Evolutionary conservation across 2,329 filamentous ascomycete species (phyloP), one percentile per base, ranked within the genome.

Genomic region (Escovopsis sp.): DNA sequence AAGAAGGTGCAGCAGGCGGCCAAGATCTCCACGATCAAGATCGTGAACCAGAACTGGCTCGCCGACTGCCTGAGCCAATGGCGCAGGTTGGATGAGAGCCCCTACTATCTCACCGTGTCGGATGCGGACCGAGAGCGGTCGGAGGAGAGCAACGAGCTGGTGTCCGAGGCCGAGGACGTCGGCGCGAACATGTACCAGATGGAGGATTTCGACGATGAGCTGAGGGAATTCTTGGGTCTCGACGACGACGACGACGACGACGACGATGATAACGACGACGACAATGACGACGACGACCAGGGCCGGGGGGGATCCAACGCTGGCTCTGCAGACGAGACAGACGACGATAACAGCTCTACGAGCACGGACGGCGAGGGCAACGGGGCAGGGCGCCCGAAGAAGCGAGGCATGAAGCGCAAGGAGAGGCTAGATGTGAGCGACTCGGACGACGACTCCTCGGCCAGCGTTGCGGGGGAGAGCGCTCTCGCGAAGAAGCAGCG

Each of bases 41-140:
- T 98, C 45, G 91, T 98, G 39, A 87, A 82, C 51, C 83, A 87
- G 42, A 78, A 85, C 53, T 98, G 91, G 91, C 76, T 98, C 28
- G 72, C 80, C 30, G 82, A 88, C 51, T 93, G 81, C 43, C 77
- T 96, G 48, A 82, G 78, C 26, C 81, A 82, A 58, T 98, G 91
- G 91, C 70, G 74, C 48, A 80, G 75, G 44, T 67, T 93, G 10
- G 79, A 91, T 43, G 88, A 95, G 58, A 70, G 70, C 3, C 80
- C 82, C 0, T 94, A 89, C 55, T 66, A 83, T n/a, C 60, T 94
- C 38, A 70, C 81, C n/a, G 71, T 87, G 3, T 79, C 86, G 41
- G 77, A 82, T 1, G 74, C 79, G 15, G 82, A 86, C 51, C 69
- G 75, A 12, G 61, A 57, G 49, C 54, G 45, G 34, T 57, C 54